Conservation (phyloP, 2,329 filamentous ascomycete species). For the Tolypocladium sp. region DNA sequence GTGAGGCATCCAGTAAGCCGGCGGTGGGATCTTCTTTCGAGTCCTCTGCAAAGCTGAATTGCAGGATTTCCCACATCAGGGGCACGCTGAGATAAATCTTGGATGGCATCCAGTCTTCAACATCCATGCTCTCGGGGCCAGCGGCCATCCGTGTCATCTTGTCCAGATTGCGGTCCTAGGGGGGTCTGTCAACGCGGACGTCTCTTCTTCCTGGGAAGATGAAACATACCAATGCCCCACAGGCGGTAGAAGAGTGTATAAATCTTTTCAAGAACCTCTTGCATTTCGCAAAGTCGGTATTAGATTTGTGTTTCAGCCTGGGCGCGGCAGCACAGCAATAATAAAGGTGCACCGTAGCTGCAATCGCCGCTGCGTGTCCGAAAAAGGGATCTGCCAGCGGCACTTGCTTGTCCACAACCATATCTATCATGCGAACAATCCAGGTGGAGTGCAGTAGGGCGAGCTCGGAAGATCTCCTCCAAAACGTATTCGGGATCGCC, state of each 20-base stretch:
- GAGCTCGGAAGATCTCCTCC: constrained; percentile 40
- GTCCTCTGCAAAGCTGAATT: constrained; percentile 33
- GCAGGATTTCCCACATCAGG: constrained; percentile 43
- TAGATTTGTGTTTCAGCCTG: constrained; percentile 40
- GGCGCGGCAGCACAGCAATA: constrained; percentile 41
- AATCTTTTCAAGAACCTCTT: constrained; percentile 38
- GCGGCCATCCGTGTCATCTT: constrained; percentile 39
- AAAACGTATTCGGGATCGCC: constrained; percentile 44
- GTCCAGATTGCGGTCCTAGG: constrained; percentile 36
- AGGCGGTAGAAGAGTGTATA: constrained; percentile 35
- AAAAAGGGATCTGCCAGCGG: constrained; percentile 42
- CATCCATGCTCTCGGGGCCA: constrained; percentile 35
- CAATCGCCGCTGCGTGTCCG: constrained; percentile 40
- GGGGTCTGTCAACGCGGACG: not conserved
- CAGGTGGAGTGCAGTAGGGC: constrained; percentile 43
- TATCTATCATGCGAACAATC: constrained; percentile 44
- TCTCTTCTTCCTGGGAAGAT: not conserved
- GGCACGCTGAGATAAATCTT: constrained; percentile 43
- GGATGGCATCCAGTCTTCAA: constrained; percentile 42
- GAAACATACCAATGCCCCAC: constrained; percentile 30
- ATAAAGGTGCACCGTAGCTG: constrained; percentile 43
- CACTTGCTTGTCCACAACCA: constrained; percentile 41
- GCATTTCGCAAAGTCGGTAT: constrained; percentile 41
- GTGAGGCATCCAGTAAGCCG: constrained; percentile 32
- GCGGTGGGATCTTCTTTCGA: constrained; percentile 23